Percentiles rank a stretch among this genome's conserved stretches.
These are phyloP conservation scores for Trichocomaceae sp. DNA, from an alignment of 2,329 filamentous ascomycete species.

Conservation along the genomic window DNA sequence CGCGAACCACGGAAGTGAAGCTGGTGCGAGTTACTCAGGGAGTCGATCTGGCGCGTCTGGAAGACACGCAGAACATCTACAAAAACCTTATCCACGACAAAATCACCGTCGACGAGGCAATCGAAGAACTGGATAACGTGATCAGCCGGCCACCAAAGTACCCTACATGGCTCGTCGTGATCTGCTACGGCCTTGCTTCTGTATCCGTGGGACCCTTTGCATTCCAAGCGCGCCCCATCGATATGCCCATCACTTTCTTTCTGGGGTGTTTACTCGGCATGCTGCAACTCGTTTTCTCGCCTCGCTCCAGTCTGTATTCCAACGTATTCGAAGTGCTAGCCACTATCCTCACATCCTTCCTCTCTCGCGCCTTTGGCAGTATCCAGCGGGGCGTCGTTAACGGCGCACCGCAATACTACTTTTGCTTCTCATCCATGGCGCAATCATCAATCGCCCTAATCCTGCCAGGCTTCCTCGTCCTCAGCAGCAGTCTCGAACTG, in stretches of 20 bases:
- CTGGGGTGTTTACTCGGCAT: slow-evolving; percentile 68
- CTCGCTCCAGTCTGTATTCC: slow-evolving; percentile 60
- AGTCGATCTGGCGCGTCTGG: slow-evolving; percentile 38
- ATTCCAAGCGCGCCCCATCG: slow-evolving; percentile 68
- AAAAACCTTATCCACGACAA: slow-evolving; percentile 45
- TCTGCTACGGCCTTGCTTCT: slow-evolving; percentile 69
- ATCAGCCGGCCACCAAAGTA: slow-evolving; percentile 53
- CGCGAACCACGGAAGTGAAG: slow-evolving; percentile 43
- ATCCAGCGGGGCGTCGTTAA: slow-evolving; percentile 43
- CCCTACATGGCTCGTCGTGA: slow-evolving; percentile 48
- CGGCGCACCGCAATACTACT: slow-evolving; percentile 37
- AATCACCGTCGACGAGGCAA: slow-evolving; percentile 41
- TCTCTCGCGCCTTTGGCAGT: slow-evolving; percentile 63
- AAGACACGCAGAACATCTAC: slow-evolving; percentile 42
- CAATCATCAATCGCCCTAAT: slow-evolving; percentile 72
- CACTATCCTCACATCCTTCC: slow-evolving; percentile 60
- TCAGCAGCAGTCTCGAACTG: slow-evolving; percentile 57
- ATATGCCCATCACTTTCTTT: slow-evolving; percentile 69
- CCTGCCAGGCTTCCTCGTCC: slow-evolving; percentile 60
- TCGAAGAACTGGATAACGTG: slow-evolving; percentile 45
- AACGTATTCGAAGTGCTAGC: slow-evolving; percentile 62
- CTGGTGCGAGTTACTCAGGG: slow-evolving; percentile 38
- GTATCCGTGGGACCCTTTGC: slow-evolving; percentile 72
- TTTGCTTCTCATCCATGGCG: slow-evolving; percentile 66
- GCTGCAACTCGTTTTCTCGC: slow-evolving; percentile 67